These are phyloP conservation scores for Cyclotella baltica DNA, from an alignment of 108 stramenopile species.

Conservation along the genomic window DNA sequence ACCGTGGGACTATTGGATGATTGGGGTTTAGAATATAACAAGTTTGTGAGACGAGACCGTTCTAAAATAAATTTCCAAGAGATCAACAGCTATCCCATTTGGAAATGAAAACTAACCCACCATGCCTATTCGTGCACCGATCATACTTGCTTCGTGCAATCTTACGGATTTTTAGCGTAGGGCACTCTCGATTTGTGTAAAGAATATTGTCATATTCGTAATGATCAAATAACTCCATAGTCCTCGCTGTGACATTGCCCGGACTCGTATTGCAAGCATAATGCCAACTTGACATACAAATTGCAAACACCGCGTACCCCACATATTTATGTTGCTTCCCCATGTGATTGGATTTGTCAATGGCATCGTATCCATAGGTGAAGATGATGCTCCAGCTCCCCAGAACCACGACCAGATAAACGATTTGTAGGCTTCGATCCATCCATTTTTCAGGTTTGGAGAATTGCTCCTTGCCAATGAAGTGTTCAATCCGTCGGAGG, in stretches of 20 bases:
- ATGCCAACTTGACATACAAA: constrained; percentile 74
- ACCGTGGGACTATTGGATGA: constrained; percentile 52
- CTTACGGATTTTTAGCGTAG: constrained; percentile 71
- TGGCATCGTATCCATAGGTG: constrained; percentile 71
- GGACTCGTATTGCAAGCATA: constrained; percentile 62
- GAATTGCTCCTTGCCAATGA: too few relatives aligned
- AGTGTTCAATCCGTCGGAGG: constrained; percentile 12
- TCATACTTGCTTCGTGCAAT: constrained; percentile 87
- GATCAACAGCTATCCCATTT: too few relatives aligned
- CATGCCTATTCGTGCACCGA: constrained; percentile 69
- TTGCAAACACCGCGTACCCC: constrained; percentile 74
- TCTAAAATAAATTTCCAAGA: not conserved
- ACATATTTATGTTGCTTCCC: constrained; percentile 60
- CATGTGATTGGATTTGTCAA: constrained; percentile 58
- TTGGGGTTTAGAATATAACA: too few relatives aligned
- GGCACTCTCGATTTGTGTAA: constrained; percentile 66
- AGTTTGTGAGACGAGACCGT: too few relatives aligned
- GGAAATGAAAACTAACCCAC: too few relatives aligned
- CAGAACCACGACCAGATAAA: constrained; percentile 67
- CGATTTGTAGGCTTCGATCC: constrained; percentile 34
- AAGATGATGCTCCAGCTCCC: constrained; percentile 85
- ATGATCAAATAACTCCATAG: constrained; percentile 75
- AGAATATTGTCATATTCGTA: constrained; percentile 85
- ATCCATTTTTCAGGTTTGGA: too few relatives aligned
- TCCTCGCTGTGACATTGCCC: constrained; percentile 72